Base-by-base conservation (phyloP, 495 filamentous ascomycete genomes). In the Daldinia loculata region DNA sequence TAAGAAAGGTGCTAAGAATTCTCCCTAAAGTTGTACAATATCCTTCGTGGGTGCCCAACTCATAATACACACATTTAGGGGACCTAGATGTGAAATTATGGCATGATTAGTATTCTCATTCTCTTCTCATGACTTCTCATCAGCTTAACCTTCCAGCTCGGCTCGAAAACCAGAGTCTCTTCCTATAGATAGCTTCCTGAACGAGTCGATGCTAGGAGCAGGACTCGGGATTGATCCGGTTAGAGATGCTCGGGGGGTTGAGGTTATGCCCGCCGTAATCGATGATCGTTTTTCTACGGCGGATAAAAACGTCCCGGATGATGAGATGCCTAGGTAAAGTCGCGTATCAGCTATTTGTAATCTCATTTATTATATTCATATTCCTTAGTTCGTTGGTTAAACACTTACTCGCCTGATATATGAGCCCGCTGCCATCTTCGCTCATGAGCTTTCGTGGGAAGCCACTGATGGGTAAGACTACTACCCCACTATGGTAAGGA, bases 361-460 rank as follows among this genome's bases (percentile, higher is more conserved):
- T 53, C 6, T 26, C 24, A 11, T 30, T 53, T 41, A 5, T 39
- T 34, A 17, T 15, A 8, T 19, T 68, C n/a, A 34, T 11, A 7
- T 48, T 48, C 3, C 19, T 11, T 19, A 24, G 12, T 17, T 2
- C 57, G 41, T 22, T 17, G 6, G 30, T 19, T 26, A 5, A 17
- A 8, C 1, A 70, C 66, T 48, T 53, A 81, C 81, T 56, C 76
- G 76, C 59, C 70, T 81, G 75, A 74, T 70, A 76, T 63, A 68
- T 43, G 68, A 80, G 26, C 27, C 71, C 66, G 39, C 69, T 63
- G 19, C 66, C 66, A 63, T 76, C 74, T 56, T 76, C 72, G 17
- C 68, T 77, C 58, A 75, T 80, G 45, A 81, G 63, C 3, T 51
- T 62, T 4, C 78, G 67, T 32, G 79, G 79, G 29, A 81, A 80